Conservation (phyloP, 2,329 filamentous ascomycete species). For the Penicillium glabrum region DNA sequence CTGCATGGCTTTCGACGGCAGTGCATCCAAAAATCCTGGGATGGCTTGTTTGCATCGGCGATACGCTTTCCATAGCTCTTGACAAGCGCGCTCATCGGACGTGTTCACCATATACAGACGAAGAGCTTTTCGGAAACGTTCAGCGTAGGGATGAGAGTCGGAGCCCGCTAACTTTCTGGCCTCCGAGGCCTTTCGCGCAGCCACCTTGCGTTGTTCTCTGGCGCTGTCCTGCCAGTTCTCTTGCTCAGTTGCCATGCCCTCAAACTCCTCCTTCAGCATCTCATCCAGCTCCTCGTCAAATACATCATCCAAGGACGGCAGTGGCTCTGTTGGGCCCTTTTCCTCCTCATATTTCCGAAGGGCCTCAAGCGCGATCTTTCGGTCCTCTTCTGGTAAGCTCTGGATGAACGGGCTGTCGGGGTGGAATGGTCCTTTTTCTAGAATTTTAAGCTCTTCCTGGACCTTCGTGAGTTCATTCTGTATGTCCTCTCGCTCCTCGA, state of each 20-base stretch:
- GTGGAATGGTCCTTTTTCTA: slow-evolving; percentile 44
- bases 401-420: slow-evolving; percentile 47
- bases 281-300: slow-evolving; percentile 45
- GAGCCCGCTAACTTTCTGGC: slow-evolving; percentile 32
- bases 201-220: slow-evolving; percentile 18
- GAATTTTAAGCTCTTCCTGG: slow-evolving; percentile 39
- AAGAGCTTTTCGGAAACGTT: slow-evolving; percentile 42
- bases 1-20: slow-evolving; percentile 64
- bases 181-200: slow-evolving; percentile 27
- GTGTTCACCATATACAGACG: slow-evolving; percentile 29
- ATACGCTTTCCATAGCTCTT: slow-evolving; percentile 52
- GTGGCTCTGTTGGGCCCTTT: slow-evolving; percentile 26
- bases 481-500: slow-evolving; percentile 37
- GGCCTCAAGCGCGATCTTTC: slow-evolving; percentile 43
- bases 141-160: slow-evolving; percentile 39
- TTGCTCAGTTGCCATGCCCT: slow-evolving; percentile 37
- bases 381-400: slow-evolving; percentile 41
- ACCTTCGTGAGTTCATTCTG: slow-evolving; percentile 40
- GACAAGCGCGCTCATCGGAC: slow-evolving; percentile 29
- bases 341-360: slow-evolving; percentile 42
- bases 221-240: slow-evolving; percentile 34
- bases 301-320: slow-evolving; percentile 34
- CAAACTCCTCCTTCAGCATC: slow-evolving; percentile 39
- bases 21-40: slow-evolving; percentile 50
- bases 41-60: slow-evolving; percentile 50